phyloP scores from a whole-genome alignment of 2,329 filamentous ascomycete genomes.

The Phialophora macrospora region DNA sequence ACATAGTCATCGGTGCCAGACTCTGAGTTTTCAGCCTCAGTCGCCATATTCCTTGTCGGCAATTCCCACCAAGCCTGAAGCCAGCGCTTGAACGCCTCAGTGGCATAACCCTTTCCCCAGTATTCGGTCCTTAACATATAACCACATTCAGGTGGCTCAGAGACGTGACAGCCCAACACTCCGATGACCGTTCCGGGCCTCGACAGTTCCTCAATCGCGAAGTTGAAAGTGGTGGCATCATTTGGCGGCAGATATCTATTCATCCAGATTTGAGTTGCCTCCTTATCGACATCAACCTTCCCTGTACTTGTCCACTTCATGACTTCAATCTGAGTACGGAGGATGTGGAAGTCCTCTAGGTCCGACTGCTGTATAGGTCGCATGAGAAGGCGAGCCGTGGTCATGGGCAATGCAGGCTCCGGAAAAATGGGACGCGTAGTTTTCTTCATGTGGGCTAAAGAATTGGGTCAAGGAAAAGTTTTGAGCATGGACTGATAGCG shows the following conservation, averaged over 20 bases:
- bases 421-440: constrained; percentile 53
- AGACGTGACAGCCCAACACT: constrained; percentile 52
- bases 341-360: constrained; percentile 54
- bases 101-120: constrained; percentile 64
- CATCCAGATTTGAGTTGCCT: constrained; percentile 52
- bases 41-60: constrained; percentile 52
- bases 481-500: background rate
- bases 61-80: constrained; percentile 56
- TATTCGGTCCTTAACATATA: constrained; percentile 61
- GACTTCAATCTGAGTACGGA: constrained; percentile 64
- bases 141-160: constrained; percentile 58
- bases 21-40: constrained; percentile 39
- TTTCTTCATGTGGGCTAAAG: constrained; percentile 47
- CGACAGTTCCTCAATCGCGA: constrained; percentile 44
- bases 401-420: constrained; percentile 48
- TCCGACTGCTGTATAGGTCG: constrained; percentile 59
- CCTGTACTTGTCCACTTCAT: constrained; percentile 63
- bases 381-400: constrained; percentile 62
- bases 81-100: constrained; percentile 60
- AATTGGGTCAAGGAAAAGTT: background rate
- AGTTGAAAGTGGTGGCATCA: constrained; percentile 62
- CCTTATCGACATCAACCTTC: constrained; percentile 51
- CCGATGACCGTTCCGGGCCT: constrained; percentile 47
- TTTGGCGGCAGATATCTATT: constrained; percentile 54
- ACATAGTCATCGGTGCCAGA: background rate